Conservation (phyloP, 306 rosid genomes). For the Cicer arietinum region DNA sequence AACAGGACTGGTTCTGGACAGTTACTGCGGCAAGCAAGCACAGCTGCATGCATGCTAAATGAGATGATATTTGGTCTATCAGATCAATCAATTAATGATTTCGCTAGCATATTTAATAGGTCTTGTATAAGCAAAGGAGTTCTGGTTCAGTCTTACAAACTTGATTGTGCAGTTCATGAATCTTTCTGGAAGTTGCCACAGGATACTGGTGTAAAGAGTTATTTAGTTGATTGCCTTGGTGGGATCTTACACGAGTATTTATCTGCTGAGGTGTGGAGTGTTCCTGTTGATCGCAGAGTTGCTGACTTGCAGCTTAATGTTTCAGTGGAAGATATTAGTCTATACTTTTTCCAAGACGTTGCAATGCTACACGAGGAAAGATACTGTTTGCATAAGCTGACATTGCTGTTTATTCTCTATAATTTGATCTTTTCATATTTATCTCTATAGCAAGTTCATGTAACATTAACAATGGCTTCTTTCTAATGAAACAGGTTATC, state of each 20-base stretch:
- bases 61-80: slow-evolving; percentile 93
- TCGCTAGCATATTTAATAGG: slow-evolving; percentile 66
- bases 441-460: slow-evolving; percentile 31
- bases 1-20: slow-evolving; percentile 86
- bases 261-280: slow-evolving; percentile 86
- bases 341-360: slow-evolving; percentile 72
- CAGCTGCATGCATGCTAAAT: slow-evolving; percentile 87
- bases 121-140: slow-evolving; percentile 45
- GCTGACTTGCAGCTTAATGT: slow-evolving; percentile 50
- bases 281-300: slow-evolving; percentile 60
- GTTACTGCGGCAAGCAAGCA: slow-evolving; percentile 89
- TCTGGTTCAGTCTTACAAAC: slow-evolving; percentile 50
- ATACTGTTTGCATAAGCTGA: slow-evolving; percentile 45
- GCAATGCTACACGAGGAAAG: slow-evolving; percentile 88
- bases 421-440: slow-evolving; percentile 39
- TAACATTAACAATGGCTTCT: slow-evolving; percentile 44
- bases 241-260: slow-evolving; percentile 85
- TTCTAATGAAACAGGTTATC: slow-evolving; percentile 73
- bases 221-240: slow-evolving; percentile 78
- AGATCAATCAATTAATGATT: slow-evolving; percentile 64
- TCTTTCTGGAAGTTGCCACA: slow-evolving; percentile 66
- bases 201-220: slow-evolving; percentile 62
- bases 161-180: slow-evolving; percentile 43
- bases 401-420: slow-evolving; percentile 38
- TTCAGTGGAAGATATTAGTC: slow-evolving; percentile 64